Evolutionary conservation across 2,329 filamentous ascomycete genomes (phyloP).

Genomic region (Penicillium sp.): DNA sequence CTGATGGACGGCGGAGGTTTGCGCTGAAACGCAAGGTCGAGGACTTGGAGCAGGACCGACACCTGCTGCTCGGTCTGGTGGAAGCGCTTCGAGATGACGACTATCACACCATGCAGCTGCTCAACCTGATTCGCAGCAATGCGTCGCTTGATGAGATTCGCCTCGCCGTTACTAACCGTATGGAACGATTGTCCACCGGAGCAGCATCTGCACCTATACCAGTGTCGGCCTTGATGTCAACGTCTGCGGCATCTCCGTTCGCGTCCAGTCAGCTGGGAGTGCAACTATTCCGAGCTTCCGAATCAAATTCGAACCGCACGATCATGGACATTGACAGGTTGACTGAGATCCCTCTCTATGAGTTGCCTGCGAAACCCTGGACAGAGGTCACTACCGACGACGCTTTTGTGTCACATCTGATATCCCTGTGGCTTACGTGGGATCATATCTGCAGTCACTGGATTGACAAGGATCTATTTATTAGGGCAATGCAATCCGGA

Average conservation of each 20-base stretch:
- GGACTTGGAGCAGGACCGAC: constrained; percentile 13
- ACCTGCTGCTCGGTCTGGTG: constrained; percentile 8
- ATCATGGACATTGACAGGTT: constrained; percentile 17
- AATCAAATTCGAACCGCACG: not conserved
- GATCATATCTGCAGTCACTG: constrained; percentile 25
- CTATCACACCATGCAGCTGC: constrained; percentile 16
- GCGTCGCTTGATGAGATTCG: constrained; percentile 22
- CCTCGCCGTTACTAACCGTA: constrained; percentile 12
- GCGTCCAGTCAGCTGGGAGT: not conserved
- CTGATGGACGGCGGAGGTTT: constrained; percentile 11
- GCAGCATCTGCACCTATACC: not conserved
- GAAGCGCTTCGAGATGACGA: constrained; percentile 12
- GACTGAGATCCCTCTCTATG: constrained; percentile 16
- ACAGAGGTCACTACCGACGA: constrained; percentile 28
- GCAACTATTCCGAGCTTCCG: not conserved
- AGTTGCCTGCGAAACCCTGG: constrained; percentile 25
- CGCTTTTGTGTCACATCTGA: constrained; percentile 29
- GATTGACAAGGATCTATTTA: constrained; percentile 28
- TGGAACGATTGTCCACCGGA: not conserved
- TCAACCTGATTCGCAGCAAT: constrained; percentile 23
- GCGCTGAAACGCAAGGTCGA: constrained; percentile 14
- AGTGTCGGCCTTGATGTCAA: not conserved
- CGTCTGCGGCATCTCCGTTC: not conserved
- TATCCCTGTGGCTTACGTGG: constrained; percentile 33
- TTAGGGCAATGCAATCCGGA: constrained; percentile 26